Base-by-base conservation (phyloP, 352 stramenopile species). In the Pythium graminicola region DNA sequence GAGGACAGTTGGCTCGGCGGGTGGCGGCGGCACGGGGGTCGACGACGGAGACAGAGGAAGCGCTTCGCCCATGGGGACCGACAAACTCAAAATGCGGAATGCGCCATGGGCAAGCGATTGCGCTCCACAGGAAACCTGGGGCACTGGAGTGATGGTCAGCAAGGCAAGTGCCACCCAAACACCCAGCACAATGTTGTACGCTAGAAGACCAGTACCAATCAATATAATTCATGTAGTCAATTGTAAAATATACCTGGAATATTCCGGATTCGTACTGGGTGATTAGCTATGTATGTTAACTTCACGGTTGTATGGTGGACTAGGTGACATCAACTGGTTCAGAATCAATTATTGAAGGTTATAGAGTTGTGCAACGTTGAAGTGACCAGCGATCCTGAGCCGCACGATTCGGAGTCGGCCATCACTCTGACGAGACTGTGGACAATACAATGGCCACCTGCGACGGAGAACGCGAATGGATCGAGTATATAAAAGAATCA, bases 341-440 rank as follows among this genome's bases (percentile, higher is more conserved):
- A 22, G 4, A 13, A 64, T 58, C 8, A 33, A 32, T 13, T 62
- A 0, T 52, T 20, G 31, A 23, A 67, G 59, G 51, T 33, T 54
- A 61, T 65, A 14, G 0, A 32, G 2, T 57, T 45, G 27, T 67
- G 52, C 52, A 58, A 67, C 29, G 59, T 67, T 67, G 59, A 67
- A 67, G 59, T 67, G 59, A 44, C 27, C 31, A 39, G 33, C 46
- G 27, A 42, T 38, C 32, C 14, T 44, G 35, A 28, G 31, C 45
- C 39, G 22, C 54, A 60, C 50, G 43, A 42, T 58, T 40, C 6
- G 6, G 17, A 53, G 19, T 41, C 45, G 16, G 27, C 45, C 45
- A 52, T 39, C 45, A 40, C 27, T n/a, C n/a, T n/a, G n/a, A n/a
- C n/a, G n/a, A n/a, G n/a, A n/a, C n/a, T n/a, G n/a, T n/a, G n/a